Percentiles rank a stretch among this genome's conserved stretches.
These are phyloP conservation scores for Secale cereale DNA, from an alignment of 176 grass and related monocot genomes.

Conservation along the genomic window DNA sequence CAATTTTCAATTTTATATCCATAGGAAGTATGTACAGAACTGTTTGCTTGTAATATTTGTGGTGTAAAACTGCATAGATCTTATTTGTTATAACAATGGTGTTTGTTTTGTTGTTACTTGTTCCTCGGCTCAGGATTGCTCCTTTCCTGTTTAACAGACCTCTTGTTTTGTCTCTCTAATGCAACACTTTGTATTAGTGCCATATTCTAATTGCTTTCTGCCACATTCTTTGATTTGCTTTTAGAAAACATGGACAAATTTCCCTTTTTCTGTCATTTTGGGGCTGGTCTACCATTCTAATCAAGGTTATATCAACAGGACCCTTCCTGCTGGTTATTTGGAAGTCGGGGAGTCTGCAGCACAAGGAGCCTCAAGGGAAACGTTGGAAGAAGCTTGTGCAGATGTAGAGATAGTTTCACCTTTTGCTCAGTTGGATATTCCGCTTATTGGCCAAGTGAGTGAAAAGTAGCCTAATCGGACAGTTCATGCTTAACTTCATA, in stretches of 20 bases:
- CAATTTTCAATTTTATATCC: too few species aligned
- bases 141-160: neutral
- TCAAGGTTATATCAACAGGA: slow-evolving; percentile 50
- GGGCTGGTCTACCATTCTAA: slow-evolving; percentile 3
- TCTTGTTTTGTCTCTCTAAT: neutral
- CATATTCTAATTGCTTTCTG: neutral
- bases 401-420: slow-evolving; percentile 97
- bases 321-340: slow-evolving; percentile 98
- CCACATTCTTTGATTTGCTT: neutral
- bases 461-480: slow-evolving; percentile 5
- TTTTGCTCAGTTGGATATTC: slow-evolving; percentile 98
- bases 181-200: neutral
- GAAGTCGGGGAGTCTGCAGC: slow-evolving; percentile 87
- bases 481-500: neutral
- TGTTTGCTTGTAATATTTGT: neutral
- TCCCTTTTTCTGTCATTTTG: neutral
- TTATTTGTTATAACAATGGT: neutral
- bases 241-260: neutral
- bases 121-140: too few species aligned
- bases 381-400: slow-evolving; percentile 96
- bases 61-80: neutral
- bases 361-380: slow-evolving; percentile 90
- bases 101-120: neutral
- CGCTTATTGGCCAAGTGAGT: slow-evolving; percentile 97
- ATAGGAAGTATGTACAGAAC: neutral